A percentile compares a stretch with the other conserved stretches of the same genome.
Evolutionary conservation across 202 grass and related monocot genomes (phyloP).

Genomic region (Setaria viridis): DNA sequence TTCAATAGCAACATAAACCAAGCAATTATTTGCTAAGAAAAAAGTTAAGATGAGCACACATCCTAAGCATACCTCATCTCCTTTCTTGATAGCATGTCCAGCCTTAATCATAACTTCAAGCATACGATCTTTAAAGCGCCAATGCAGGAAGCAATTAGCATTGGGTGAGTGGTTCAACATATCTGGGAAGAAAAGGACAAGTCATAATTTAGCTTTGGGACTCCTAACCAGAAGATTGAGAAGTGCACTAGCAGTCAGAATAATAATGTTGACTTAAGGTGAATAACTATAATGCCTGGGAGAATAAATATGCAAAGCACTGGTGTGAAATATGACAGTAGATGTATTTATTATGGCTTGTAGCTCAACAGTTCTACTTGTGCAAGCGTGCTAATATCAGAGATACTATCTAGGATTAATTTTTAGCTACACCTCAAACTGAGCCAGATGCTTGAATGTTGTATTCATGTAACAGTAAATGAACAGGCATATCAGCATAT

Average conservation of each 20-base stretch:
- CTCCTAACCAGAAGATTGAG: slow-evolving; percentile 10
- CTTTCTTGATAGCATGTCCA: slow-evolving; percentile 78
- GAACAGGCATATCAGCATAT: background rate
- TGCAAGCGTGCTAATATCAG: slow-evolving; percentile 9
- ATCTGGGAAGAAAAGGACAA: slow-evolving; percentile 63
- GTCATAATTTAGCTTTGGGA: background rate
- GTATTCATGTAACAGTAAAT: slow-evolving; percentile 3
- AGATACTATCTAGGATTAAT: slow-evolving; percentile 18
- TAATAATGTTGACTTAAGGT: slow-evolving; percentile 6
- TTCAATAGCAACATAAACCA: slow-evolving; percentile 9
- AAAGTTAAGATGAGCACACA: slow-evolving; percentile 9
- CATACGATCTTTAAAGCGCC: slow-evolving; percentile 95
- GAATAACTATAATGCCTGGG: background rate
- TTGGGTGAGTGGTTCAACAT: slow-evolving; percentile 97
- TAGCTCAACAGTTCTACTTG: slow-evolving; percentile 1
- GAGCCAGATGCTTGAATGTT: slow-evolving; percentile 1
- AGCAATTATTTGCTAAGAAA: background rate
- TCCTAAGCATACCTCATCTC: slow-evolving; percentile 78
- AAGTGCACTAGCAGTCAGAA: background rate
- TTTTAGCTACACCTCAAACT: slow-evolving; percentile 8
- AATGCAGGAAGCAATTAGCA: slow-evolving; percentile 97
- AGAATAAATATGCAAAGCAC: slow-evolving; percentile 10
- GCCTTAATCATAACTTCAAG: slow-evolving; percentile 99
- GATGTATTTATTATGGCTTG: background rate
- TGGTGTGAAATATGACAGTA: slow-evolving; percentile 16